phyloP scores from a whole-genome alignment of 805 yeast genomes.

The Metschnikowia proteae region DNA sequence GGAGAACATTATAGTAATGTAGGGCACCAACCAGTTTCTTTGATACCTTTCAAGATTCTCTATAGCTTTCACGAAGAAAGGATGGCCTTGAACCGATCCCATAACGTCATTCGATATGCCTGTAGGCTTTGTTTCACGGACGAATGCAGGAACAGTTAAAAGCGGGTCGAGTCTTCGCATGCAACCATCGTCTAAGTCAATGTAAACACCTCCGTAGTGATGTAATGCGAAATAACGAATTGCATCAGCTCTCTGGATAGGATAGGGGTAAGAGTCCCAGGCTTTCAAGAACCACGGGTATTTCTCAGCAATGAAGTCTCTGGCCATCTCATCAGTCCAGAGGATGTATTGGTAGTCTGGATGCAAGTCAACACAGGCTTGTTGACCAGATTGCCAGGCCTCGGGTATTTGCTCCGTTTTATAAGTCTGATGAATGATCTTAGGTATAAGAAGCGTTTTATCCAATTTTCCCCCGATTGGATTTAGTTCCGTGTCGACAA shows the following conservation, averaged over 20 bases:
- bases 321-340: slow-evolving; percentile 86
- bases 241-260: slow-evolving; percentile 87
- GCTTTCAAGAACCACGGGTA: slow-evolving; percentile 84
- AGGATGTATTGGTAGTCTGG: slow-evolving; percentile 84
- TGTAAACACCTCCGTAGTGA: slow-evolving; percentile 86
- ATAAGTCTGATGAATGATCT: slow-evolving; percentile 91
- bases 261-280: slow-evolving; percentile 73
- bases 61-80: slow-evolving; percentile 71
- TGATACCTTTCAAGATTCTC: slow-evolving; percentile 59
- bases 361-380: slow-evolving; percentile 70
- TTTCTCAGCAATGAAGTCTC: slow-evolving; percentile 71
- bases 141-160: slow-evolving; percentile 78
- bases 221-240: slow-evolving; percentile 79
- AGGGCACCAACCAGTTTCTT: slow-evolving; percentile 77
- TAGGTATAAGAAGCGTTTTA: slow-evolving; percentile 66
- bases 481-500: slow-evolving; percentile 59
- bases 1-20: slow-evolving; percentile 86
- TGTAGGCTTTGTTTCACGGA: slow-evolving; percentile 81
- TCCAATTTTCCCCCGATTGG: slow-evolving; percentile 43
- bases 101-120: slow-evolving; percentile 91
- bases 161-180: slow-evolving; percentile 74
- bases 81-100: slow-evolving; percentile 86
- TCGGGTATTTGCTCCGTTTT: slow-evolving; percentile 76
- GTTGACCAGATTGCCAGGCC: slow-evolving; percentile 74
- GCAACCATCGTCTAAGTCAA: slow-evolving; percentile 90